Percentiles rank a stretch among this genome's conserved stretches.
Evolutionary conservation across 139 green algal genomes (phyloP).

Genomic region (Ettlia oleoabundans): DNA sequence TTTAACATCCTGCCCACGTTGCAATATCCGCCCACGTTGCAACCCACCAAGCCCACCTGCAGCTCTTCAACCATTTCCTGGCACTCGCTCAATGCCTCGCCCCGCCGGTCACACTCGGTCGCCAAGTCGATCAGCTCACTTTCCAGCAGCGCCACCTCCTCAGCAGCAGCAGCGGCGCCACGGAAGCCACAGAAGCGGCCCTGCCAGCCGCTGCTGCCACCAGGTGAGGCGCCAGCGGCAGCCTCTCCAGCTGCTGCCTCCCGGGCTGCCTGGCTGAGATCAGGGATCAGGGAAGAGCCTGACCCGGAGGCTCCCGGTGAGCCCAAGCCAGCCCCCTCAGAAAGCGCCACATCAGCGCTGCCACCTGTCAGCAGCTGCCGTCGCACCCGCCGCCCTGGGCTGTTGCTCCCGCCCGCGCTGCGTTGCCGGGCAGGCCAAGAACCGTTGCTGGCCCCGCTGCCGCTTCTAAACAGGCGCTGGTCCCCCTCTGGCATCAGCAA

Average conservation of each 20-base stretch:
- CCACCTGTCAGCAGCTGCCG: background rate
- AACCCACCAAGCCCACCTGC: conserved; percentile 2
- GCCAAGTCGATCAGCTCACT: conserved; percentile 1
- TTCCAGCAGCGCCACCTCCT: conserved; percentile 1
- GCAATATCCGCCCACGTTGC: too few relatives aligned
- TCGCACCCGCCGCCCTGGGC: background rate
- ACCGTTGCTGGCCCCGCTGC: background rate
- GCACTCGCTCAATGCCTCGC: conserved; percentile 27
- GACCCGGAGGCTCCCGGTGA: too few relatives aligned
- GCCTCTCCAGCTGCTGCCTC: too few relatives aligned
- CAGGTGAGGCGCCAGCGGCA: too few relatives aligned
- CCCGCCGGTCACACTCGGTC: conserved; percentile 19
- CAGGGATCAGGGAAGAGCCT: too few relatives aligned
- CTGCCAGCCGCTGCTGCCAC: too few relatives aligned
- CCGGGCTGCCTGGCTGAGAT: too few relatives aligned
- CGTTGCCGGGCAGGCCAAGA: background rate
- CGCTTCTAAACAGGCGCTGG: too few relatives aligned
- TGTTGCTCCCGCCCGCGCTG: background rate
- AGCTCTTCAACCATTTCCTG: conserved; percentile 40
- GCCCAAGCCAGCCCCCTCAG: too few relatives aligned
- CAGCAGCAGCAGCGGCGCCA: background rate
- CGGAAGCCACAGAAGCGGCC: background rate
- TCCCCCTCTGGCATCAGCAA: background rate
- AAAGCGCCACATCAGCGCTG: background rate
- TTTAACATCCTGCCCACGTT: too few relatives aligned